Percentiles rank a stretch among this genome's conserved stretches.
These are phyloP conservation scores for Pseudoturritis turrita DNA, from an alignment of 345 rosid species.

Conservation along the genomic window DNA sequence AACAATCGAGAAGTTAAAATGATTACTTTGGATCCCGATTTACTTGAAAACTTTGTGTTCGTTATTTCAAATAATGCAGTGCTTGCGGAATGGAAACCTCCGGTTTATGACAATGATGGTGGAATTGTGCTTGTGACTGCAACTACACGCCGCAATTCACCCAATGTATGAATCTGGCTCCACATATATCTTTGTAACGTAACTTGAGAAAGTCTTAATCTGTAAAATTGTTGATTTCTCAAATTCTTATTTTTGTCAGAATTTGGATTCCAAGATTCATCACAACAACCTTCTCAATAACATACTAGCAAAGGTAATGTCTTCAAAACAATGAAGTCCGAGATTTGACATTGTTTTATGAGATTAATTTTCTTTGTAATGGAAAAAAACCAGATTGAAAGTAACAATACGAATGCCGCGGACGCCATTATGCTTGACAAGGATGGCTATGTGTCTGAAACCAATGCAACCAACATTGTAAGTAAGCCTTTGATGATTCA, in stretches of 20 bases:
- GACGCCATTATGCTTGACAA: conserved; percentile 94
- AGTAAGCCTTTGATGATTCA: conserved; percentile 24
- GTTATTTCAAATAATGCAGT: conserved; percentile 43
- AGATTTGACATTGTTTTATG: neutral
- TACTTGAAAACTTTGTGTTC: neutral
- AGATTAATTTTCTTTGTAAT: neutral
- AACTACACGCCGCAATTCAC: conserved; percentile 94
- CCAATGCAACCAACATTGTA: conserved; percentile 89
- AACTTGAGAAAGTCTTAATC: neutral
- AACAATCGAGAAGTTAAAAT: neutral
- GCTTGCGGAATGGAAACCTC: conserved; percentile 94
- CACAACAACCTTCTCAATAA: conserved; percentile 94
- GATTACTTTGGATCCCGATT: neutral
- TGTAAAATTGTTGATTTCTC: neutral
- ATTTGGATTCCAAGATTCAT: conserved; percentile 92
- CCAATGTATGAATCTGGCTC: conserved; percentile 47
- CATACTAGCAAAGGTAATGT: conserved; percentile 81
- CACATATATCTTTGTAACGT: neutral
- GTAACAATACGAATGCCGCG: conserved; percentile 63
- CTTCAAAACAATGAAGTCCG: neutral
- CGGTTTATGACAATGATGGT: conserved; percentile 79
- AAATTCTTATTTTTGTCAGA: conserved; percentile 38
- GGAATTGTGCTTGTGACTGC: conserved; percentile 84
- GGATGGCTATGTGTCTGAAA: conserved; percentile 83
- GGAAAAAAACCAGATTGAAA: conserved; percentile 52